Evolutionary conservation across 371 early-diverging fungal species (phyloP), one percentile per base, ranked within the genome.

Genomic region (Mortierella sp.): DNA sequence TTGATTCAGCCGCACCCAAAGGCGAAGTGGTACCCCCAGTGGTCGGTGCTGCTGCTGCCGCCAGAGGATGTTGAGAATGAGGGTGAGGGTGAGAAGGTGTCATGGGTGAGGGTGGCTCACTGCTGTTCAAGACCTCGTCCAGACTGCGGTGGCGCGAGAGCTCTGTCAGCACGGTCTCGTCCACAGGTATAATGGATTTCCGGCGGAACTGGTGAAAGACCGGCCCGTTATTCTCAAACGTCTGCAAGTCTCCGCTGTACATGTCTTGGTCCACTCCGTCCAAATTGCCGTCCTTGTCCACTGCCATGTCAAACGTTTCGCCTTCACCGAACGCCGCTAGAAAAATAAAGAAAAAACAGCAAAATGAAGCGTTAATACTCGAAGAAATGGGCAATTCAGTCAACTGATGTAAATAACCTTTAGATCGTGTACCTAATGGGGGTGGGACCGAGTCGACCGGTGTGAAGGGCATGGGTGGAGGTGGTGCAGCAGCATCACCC

Each of bases 161-260:
- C 83, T 96, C 96, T 13, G 91, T 88, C 65, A 95, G 89, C 14
- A 96, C 94, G 34, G 87, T 86, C 80, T 93, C 94, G 85, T 96
- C 95, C 65, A 96, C 95, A 44, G 97, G 97, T 75, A 96, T 90
- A 61, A 96, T 95, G 9, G 95, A 95, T 87, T 96, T 96, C 77
- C 97, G 88, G 66, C 97, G 89, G 88, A 96, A 95, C 52, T 94
- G 91, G 31, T 91, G 93, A 47, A 90, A 90, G 1, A 88, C 85
- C 10, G 91, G 90, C 29, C 86, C 80, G 29, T 89, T 89, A 66
- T 65, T 64, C 24, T 89, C 92, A 82, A 94, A 94, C 86, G 67
- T 75, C 44, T 64, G 72, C 43, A 65, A 50, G 37, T 53, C 64
- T 6, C 76, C 79, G 29, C 67, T 69, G 48, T 74, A 74, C 65